Base-by-base conservation (phyloP, 108 stramenopile genomes). In the Chaetoceros muelleri region DNA sequence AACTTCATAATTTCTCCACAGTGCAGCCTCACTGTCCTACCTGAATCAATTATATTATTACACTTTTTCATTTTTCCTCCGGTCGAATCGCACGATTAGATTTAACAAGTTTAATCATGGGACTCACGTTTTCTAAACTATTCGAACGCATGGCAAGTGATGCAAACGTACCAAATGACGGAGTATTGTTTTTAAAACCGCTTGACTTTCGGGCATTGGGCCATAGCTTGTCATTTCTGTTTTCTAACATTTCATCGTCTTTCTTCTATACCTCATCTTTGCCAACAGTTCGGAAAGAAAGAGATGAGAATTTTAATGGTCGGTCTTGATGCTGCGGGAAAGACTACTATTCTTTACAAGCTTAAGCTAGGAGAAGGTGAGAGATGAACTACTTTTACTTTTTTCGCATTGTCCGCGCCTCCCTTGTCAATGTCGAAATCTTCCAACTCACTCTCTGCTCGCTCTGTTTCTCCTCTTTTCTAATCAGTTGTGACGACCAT, bases 301-400 rank as follows among this genome's bases (percentile, higher is more conserved):
- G 98, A 99, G 83, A 96, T 97, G 96, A 84, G 98, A 58, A 99
- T 99, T 67, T 82, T 99, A 51, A 99, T 99, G 98, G 98, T 99
- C 30, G 98, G 98, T 75, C 94, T 99, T 59, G 98, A 99, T 83
- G 98, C 96, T 30, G 96, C 96, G 46, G 98, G 98, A 71, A 99
- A 99, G 81, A 99, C 98, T 50, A 99, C 98, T 68, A 97, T 97
- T 73, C 94, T 99, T 57, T 99, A 99, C 93, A 98, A 99, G 79
- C 90, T 99, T 74, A 98, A 98, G 85, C 90, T 99, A 19, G 96
- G 95, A 46, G 86, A 87, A 74, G 81, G 75, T 81, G 29, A 58
- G 80, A 10, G 10, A 5, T 8, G 24, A 10, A 51, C 23, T 51
- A 51, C 22, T 49, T n/a, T 7, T 24, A 23, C 17, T 44, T 44